Conservation (phyloP, 1,284 basidiomycete genomes). For the Melampsora abietis-canadensis region DNA sequence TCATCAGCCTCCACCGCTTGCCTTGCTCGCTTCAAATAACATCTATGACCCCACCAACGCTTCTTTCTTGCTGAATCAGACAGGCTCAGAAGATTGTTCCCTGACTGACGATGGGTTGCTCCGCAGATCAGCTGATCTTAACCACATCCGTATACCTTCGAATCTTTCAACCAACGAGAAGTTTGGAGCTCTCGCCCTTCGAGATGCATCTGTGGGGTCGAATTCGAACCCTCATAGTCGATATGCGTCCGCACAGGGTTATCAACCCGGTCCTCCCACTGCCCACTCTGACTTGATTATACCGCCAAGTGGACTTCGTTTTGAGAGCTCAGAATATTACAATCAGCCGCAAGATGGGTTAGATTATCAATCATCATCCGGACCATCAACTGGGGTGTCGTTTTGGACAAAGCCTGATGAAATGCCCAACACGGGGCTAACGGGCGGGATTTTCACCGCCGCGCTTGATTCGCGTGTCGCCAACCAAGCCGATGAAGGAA, state of each 20-base stretch:
- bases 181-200: conserved; percentile 9
- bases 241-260: not conserved
- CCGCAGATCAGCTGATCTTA: not conserved
- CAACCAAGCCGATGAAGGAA: not conserved
- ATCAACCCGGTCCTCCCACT: not conserved
- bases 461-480: not conserved
- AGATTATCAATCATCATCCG: not conserved
- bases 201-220: not conserved
- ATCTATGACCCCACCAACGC: not conserved
- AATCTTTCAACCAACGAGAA: not conserved
- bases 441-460: not conserved
- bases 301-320: not conserved
- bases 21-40: not conserved
- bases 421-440: not conserved
- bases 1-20: not conserved
- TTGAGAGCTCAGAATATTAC: not conserved
- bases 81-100: not conserved
- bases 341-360: not conserved
- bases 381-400: not conserved
- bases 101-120: not conserved
- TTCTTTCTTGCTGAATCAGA: not conserved
- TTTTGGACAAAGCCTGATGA: conserved; percentile 3
- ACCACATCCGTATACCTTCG: not conserved
- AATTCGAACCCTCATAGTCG: not conserved
- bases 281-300: not conserved